Evolutionary conservation across 2,329 filamentous ascomycete species (phyloP), one percentile per base, ranked within the genome.

Genomic region (Tolypocladium nubicola): DNA sequence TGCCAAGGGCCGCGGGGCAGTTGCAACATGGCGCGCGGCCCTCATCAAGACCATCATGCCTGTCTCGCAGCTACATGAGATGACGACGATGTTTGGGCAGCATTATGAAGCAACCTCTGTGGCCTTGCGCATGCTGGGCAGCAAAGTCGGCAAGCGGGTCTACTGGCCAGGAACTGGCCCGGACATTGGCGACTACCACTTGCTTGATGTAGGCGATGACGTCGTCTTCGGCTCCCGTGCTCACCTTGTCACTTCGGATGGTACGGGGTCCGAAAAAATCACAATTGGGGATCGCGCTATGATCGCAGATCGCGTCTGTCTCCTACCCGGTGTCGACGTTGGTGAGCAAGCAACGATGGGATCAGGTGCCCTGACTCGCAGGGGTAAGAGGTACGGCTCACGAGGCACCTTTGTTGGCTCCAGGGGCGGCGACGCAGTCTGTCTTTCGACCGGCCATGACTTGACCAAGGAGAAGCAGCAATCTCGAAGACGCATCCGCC

Each of bases 101-200:
- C 80, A 83, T 61, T 83, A 83, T 61, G 79, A 81, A 59, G 72
- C 75, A 11, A 82, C 79, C 1, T 82, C 79, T 0, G 67, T 78
- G 45, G 73, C 77, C 1, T 68, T 80, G 9, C 72, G 80, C 16
- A 67, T 76, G 57, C 68, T 83, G 21, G 80, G 80, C n/a, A 77
- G 74, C 16, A 77, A 74, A 62, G 72, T 81, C 45, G 80, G 80
- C 30, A 72, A 74, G 63, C 73, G 76, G 5, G 75, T 83, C 0
- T 83, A 83, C 65, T 83, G 80, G 80, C 80, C 80, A 3, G 80
- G 80, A 10, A 81, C 77, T 19, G 80, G 80, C 0, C 80, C 79
- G 1, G 69, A 68, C 1, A 75, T 82, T 40, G 73, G 77, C 19
- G 78, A 83, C 60, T 83, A 81, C 60, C 77, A 82, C 59, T 68